A percentile compares a stretch with the other conserved stretches of the same genome.
Conservation (phyloP, 164 flowering plant genomes). For the Litsea cubeba region DNA sequence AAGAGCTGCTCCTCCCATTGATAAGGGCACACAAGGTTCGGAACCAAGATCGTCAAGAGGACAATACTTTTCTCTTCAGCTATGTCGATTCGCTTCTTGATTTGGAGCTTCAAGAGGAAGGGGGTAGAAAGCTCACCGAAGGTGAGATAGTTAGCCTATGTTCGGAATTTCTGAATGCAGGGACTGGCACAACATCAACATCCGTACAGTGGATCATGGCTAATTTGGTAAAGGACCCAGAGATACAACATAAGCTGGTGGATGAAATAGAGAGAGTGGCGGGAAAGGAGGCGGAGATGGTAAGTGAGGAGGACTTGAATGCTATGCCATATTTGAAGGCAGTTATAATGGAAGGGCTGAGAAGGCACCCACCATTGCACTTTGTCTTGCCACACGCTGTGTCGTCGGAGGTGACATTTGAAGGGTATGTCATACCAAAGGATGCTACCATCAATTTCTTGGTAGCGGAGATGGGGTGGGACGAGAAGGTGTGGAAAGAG, state of each 20-base stretch:
- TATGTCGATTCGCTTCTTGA: slow-evolving; percentile 7
- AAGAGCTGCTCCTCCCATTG: neutral
- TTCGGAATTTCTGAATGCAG: too few relatives aligned
- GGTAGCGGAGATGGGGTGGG: slow-evolving; percentile 29
- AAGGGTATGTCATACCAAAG: slow-evolving; percentile 19
- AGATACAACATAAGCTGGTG: too few relatives aligned
- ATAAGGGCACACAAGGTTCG: neutral
- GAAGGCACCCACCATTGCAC: slow-evolving; percentile 30
- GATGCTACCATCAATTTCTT: slow-evolving; percentile 14
- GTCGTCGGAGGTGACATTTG: slow-evolving; percentile 14
- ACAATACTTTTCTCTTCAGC: neutral
- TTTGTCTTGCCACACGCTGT: slow-evolving; percentile 20
- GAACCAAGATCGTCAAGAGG: neutral
- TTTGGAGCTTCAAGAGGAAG: slow-evolving; percentile 39
- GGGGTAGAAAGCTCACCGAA: slow-evolving; percentile 25
- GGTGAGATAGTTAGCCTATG: too few relatives aligned
- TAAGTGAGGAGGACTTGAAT: slow-evolving; percentile 19
- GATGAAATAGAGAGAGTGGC: too few relatives aligned
- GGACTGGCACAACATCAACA: too few relatives aligned
- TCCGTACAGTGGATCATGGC: too few relatives aligned
- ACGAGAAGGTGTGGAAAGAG: slow-evolving; percentile 27
- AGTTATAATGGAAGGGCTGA: slow-evolving; percentile 23
- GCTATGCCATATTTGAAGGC: slow-evolving; percentile 25
- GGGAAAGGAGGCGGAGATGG: slow-evolving; percentile 8
- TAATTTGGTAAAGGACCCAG: too few relatives aligned